Base-by-base conservation (phyloP, 1,139 yeast species). In the Blastobotrys ciferrii region DNA sequence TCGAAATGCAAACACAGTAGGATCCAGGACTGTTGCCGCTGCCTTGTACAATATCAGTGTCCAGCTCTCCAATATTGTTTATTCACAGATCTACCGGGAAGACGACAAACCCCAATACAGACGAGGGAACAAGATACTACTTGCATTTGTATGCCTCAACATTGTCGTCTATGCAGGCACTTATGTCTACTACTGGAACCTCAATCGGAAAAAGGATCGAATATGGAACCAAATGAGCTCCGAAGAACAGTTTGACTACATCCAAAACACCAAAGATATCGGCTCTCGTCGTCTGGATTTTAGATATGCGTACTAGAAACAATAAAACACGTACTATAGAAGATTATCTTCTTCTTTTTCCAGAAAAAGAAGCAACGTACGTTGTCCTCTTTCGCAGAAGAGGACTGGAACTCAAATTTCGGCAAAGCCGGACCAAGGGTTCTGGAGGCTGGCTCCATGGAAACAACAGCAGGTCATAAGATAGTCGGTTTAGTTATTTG, bases 31-130 rank as follows among this genome's bases (percentile, higher is more conserved):
- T 0, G 74, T 81, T 11, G 69, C 78, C 30, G 74, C 82, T 2
- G 80, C 85, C 0, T 53, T 80, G 38, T 80, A 78, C 60, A 81
- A 81, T 58, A 78, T 80, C 67, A 69, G 69, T 54, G 81, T 77
- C 2, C 86, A 81, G 61, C 62, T 75, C 2, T 80, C 81, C 2
- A 61, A 66, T 35, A 74, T 80, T 46, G 65, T 73, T 4, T 66
- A 75, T 2, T 66, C 76, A 5, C 76, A 79, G 57, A 70, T 80
- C 17, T 81, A 81, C 60, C 66, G 79, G 49, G 61, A 64, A 1
- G 72, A 72, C 42, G 86, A 81, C 59, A 70, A 70, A 39, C 86
- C 86, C 1, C 55, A 65, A 18, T 81, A 81, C 59, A 69, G 68
- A 45, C 62, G 73, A 19, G 87, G 84, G 19, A 81, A 81, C 54